A percentile compares a stretch with the other conserved stretches of the same genome.
phyloP scores from a whole-genome alignment of 108 stramenopile genomes.

The Licmophora abbreviata region DNA sequence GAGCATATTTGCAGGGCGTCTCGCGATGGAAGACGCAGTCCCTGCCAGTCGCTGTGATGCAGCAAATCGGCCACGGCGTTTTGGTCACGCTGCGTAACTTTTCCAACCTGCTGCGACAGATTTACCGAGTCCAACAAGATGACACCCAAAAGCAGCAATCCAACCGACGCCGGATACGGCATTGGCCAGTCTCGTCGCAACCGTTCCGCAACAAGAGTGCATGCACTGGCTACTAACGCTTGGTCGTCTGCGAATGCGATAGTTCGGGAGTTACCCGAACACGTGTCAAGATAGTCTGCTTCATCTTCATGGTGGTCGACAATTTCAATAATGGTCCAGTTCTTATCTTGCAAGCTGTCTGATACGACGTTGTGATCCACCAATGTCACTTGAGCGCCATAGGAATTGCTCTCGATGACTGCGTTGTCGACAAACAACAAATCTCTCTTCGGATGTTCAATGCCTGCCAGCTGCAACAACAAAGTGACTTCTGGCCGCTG shows the following conservation, averaged over 20 bases:
- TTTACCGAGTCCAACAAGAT: slow-evolving; percentile 81
- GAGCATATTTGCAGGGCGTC: neutral
- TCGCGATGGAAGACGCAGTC: neutral
- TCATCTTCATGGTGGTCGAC: slow-evolving; percentile 76
- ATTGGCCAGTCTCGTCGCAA: too few relatives aligned
- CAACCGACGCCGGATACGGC: neutral
- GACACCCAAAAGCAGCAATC: slow-evolving; percentile 39
- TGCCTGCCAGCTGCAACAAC: slow-evolving; percentile 43
- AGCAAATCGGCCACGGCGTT: slow-evolving; percentile 38
- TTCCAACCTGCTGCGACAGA: slow-evolving; percentile 53
- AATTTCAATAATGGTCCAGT: slow-evolving; percentile 52
- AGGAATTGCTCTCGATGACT: neutral
- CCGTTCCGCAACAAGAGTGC: slow-evolving; percentile 56
- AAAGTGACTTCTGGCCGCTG: slow-evolving; percentile 62
- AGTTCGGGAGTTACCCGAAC: slow-evolving; percentile 21
- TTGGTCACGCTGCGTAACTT: slow-evolving; percentile 59
- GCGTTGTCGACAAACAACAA: slow-evolving; percentile 33
- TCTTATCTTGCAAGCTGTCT: neutral
- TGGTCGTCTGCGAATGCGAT: slow-evolving; percentile 46
- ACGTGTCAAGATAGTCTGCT: slow-evolving; percentile 34
- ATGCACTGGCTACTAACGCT: slow-evolving; percentile 50
- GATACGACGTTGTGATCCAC: slow-evolving; percentile 63
- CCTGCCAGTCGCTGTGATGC: slow-evolving; percentile 40
- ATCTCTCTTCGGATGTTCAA: slow-evolving; percentile 22
- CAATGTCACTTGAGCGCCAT: slow-evolving; percentile 33